Conservation (phyloP, 306 rosid species). For the Corylus heterophylla region DNA sequence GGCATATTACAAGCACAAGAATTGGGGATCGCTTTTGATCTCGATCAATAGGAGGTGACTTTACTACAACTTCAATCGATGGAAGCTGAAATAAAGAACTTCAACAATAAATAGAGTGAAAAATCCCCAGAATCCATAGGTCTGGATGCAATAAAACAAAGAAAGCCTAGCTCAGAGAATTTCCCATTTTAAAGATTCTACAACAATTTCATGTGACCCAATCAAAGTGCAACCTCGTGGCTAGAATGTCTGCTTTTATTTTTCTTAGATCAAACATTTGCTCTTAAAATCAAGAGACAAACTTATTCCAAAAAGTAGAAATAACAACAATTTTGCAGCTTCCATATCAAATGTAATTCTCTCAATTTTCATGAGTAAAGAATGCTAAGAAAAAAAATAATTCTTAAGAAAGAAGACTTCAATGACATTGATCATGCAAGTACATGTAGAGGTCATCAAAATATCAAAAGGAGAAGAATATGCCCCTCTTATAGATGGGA, state of each 20-base stretch:
- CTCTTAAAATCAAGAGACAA: not conserved
- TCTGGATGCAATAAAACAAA: slow-evolving; percentile 11
- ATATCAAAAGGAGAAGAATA: not conserved
- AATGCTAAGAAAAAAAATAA: not conserved
- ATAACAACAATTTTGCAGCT: not conserved
- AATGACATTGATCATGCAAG: not conserved
- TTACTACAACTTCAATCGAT: slow-evolving; percentile 79
- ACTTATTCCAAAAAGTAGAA: not conserved
- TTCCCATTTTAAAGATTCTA: not conserved
- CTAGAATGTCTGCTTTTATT: not conserved
- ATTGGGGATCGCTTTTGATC: slow-evolving; percentile 82
- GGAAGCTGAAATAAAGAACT: slow-evolving; percentile 76
- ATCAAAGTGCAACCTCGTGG: not conserved
- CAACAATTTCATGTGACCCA: not conserved
- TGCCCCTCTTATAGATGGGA: not conserved
- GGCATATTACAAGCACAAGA: slow-evolving; percentile 86
- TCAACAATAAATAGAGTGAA: slow-evolving; percentile 24
- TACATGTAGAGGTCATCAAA: not conserved
- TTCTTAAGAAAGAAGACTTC: not conserved
- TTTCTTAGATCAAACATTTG: not conserved
- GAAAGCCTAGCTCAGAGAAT: slow-evolving; percentile 10
- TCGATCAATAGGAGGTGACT: slow-evolving; percentile 55
- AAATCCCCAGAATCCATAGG: slow-evolving; percentile 21
- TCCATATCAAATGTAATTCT: not conserved
- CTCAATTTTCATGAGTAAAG: not conserved